These are phyloP conservation scores for Heracleum sosnowskyi DNA, from an alignment of 129 eudicot species.

Conservation along the genomic window DNA sequence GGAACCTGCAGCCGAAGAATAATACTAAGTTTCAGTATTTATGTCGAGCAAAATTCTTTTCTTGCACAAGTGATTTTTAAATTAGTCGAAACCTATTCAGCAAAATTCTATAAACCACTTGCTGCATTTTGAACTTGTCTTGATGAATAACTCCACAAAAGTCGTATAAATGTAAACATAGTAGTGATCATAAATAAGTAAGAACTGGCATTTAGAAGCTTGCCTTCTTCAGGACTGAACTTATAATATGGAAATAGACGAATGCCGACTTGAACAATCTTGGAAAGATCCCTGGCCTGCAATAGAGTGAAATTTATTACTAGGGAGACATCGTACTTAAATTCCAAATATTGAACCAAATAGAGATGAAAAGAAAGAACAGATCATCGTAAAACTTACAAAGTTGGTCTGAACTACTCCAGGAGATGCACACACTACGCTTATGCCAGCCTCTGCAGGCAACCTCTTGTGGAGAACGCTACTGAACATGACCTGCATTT, in stretches of 20 bases:
- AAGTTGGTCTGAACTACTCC: slow-evolving; percentile 96
- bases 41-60: not conserved
- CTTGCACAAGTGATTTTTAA: not conserved
- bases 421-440: slow-evolving; percentile 80
- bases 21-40: not conserved
- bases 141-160: not conserved
- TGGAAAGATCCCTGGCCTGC: slow-evolving; percentile 97
- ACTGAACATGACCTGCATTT: slow-evolving; percentile 90
- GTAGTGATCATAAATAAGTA: not conserved
- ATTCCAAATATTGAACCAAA: not conserved
- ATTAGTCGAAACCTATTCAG: not conserved
- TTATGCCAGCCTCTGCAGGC: slow-evolving; percentile 90
- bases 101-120: not conserved
- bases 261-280: slow-evolving; percentile 64
- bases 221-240: slow-evolving; percentile 89
- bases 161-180: not conserved
- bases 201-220: not conserved
- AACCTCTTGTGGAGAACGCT: slow-evolving; percentile 73
- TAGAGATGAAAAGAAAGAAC: not conserved
- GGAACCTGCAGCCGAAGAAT: slow-evolving; percentile 52
- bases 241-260: slow-evolving; percentile 75
- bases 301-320: not conserved
- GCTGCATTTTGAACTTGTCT: not conserved
- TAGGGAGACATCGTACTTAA: not conserved
- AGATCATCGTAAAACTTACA: slow-evolving; percentile 40